Evolutionary conservation across 1,139 yeast genomes (phyloP).

Genomic region (Sugiyamaella novakii): DNA sequence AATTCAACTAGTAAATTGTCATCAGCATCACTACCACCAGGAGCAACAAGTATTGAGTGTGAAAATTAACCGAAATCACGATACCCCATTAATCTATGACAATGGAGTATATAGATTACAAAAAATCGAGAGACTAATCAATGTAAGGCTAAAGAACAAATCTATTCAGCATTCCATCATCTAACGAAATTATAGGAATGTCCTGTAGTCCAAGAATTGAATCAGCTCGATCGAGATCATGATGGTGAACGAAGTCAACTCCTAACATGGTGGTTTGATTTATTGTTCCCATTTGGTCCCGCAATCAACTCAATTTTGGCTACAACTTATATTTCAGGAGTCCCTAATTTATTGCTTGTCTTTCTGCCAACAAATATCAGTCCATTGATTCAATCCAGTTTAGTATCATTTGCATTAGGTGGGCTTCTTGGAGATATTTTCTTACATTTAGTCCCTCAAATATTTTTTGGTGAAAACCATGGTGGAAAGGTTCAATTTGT

Average conservation of each 20-base stretch:
- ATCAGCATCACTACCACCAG: slow-evolving; percentile 6
- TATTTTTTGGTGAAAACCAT: slow-evolving; percentile 53
- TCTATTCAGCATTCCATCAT: too few relatives aligned
- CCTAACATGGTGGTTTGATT: slow-evolving; percentile 5
- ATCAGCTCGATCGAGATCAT: slow-evolving; percentile 31
- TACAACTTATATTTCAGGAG: slow-evolving; percentile 60
- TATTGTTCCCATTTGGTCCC: slow-evolving; percentile 56
- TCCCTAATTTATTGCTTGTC: slow-evolving; percentile 57
- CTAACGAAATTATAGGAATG: slow-evolving; percentile 36
- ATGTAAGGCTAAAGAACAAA: slow-evolving; percentile 7
- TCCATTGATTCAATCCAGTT: slow-evolving; percentile 49
- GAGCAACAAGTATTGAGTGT: slow-evolving; percentile 12
- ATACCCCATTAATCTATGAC: slow-evolving; percentile 31
- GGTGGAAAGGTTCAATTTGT: slow-evolving; percentile 46
- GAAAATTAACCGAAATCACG: not conserved
- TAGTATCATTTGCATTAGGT: slow-evolving; percentile 71
- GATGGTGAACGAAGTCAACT: slow-evolving; percentile 12
- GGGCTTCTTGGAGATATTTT: slow-evolving; percentile 71
- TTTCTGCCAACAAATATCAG: slow-evolving; percentile 52
- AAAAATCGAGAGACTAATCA: slow-evolving; percentile 30
- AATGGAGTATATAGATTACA: slow-evolving; percentile 49
- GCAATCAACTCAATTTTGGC: slow-evolving; percentile 62
- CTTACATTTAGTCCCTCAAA: slow-evolving; percentile 65
- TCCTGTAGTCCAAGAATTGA: slow-evolving; percentile 44
- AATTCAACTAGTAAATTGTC: not conserved